Conservation (phyloP, 1,284 basidiomycete species). For the Leccinum huronense region DNA sequence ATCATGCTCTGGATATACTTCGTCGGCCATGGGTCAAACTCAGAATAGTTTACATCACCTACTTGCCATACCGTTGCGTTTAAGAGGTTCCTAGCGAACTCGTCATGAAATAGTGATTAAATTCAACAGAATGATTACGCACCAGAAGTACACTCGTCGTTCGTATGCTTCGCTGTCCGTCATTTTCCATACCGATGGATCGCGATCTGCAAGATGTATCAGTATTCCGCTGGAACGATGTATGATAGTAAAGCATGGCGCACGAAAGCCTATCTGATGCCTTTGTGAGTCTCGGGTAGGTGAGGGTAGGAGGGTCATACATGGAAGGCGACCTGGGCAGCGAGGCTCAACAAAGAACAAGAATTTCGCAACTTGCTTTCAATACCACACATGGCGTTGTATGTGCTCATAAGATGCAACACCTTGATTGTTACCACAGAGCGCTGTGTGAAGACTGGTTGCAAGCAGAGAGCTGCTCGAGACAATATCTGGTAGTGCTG, state of each 20-base stretch:
- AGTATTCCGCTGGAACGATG: conserved; percentile 3
- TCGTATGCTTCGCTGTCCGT: conserved; percentile 50
- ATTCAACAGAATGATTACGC: background rate
- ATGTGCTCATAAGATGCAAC: conserved; percentile 52
- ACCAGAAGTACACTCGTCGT: conserved; percentile 54
- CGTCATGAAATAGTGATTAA: background rate
- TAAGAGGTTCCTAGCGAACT: conserved; percentile 39
- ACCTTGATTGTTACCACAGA: conserved; percentile 50
- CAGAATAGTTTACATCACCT: background rate
- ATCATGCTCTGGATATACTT: conserved; percentile 39
- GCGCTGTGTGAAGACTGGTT: conserved; percentile 43
- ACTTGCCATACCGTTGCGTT: conserved; percentile 43
- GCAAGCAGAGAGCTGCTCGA: conserved; percentile 46
- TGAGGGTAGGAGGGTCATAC: conserved; percentile 31
- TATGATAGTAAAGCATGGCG: conserved; percentile 18
- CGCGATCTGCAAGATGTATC: conserved; percentile 42
- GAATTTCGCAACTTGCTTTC: conserved; percentile 49
- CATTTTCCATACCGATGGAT: conserved; percentile 53
- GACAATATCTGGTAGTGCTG: conserved; percentile 54
- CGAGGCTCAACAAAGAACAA: conserved; percentile 46
- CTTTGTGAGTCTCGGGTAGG: conserved; percentile 4
- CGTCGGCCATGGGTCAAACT: background rate
- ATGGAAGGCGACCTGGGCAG: conserved; percentile 45
- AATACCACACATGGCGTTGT: conserved; percentile 53
- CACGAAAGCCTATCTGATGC: conserved; percentile 50